A percentile compares a stretch with the other conserved stretches of the same genome.
These are phyloP conservation scores for Penicillium sp. DNA, from an alignment of 2,329 filamentous ascomycete genomes.

Conservation along the genomic window DNA sequence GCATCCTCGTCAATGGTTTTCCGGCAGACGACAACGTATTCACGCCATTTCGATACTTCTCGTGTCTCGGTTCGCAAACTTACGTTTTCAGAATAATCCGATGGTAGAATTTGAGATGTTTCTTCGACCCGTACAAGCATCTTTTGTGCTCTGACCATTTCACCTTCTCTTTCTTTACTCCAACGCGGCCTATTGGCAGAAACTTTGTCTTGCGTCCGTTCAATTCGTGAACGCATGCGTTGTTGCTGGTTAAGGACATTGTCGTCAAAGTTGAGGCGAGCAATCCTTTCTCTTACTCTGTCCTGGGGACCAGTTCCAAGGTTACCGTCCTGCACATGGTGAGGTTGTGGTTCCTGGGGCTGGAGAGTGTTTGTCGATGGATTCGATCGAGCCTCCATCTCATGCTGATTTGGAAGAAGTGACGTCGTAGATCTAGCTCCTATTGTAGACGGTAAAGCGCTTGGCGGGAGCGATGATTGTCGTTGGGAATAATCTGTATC, in stretches of 20 bases:
- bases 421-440: constrained; percentile 32
- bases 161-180: constrained; percentile 49
- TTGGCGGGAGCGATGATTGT: constrained; percentile 2
- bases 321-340: constrained; percentile 20
- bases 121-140: constrained; percentile 64
- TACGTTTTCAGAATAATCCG: constrained; percentile 62
- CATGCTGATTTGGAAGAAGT: constrained; percentile 23
- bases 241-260: constrained; percentile 39
- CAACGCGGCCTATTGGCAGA: constrained; percentile 31
- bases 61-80: constrained; percentile 57
- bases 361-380: constrained; percentile 21
- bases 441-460: constrained; percentile 1
- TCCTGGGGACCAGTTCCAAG: constrained; percentile 15
- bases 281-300: constrained; percentile 30
- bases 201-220: constrained; percentile 33
- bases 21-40: constrained; percentile 60
- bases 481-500: background rate
- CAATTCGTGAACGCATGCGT: constrained; percentile 35
- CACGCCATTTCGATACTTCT: constrained; percentile 61
- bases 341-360: constrained; percentile 31
- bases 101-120: constrained; percentile 49
- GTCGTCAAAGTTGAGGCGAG: constrained; percentile 44
- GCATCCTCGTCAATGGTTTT: constrained; percentile 53
- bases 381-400: constrained; percentile 19
- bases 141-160: constrained; percentile 64